These are phyloP conservation scores for Yamadazyma insecticola DNA, from an alignment of 805 yeast genomes.

Conservation along the genomic window DNA sequence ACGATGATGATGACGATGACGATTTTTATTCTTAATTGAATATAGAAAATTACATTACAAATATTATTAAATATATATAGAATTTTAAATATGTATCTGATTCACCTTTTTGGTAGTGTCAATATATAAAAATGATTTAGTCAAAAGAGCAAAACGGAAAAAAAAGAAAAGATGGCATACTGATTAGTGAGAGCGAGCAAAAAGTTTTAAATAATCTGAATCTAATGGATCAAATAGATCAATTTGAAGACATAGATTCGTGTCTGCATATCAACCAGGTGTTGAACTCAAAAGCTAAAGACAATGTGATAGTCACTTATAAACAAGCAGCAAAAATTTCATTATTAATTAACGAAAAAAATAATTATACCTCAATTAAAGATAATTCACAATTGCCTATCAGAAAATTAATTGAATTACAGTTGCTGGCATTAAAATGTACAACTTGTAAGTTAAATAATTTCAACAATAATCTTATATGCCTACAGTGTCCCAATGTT, in stretches of 20 bases:
- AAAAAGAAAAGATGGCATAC: too few species aligned
- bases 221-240: too few species aligned
- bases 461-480: conserved; percentile 49
- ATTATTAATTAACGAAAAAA: conserved; percentile 13
- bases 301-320: conserved; percentile 46
- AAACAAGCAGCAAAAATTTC: conserved; percentile 48
- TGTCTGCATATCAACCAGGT: conserved; percentile 49
- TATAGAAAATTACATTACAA: too few species aligned
- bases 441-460: conserved; percentile 42
- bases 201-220: too few species aligned
- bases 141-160: too few species aligned
- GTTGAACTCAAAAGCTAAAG: conserved; percentile 44
- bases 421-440: conserved; percentile 45
- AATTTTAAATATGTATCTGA: too few species aligned
- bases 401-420: conserved; percentile 34
- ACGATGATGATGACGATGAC: conserved; percentile 22
- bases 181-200: too few species aligned
- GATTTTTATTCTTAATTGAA: conserved; percentile 24
- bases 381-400: conserved; percentile 36
- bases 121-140: too few species aligned
- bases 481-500: conserved; percentile 73
- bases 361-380: conserved; percentile 24
- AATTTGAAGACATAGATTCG: conserved; percentile 20
- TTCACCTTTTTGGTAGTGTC: too few species aligned
- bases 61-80: too few species aligned